Evolutionary conservation across 176 grass and related monocot species (phyloP), one percentile per base, ranked within the genome.

Genomic region (Luzula sylvatica): DNA sequence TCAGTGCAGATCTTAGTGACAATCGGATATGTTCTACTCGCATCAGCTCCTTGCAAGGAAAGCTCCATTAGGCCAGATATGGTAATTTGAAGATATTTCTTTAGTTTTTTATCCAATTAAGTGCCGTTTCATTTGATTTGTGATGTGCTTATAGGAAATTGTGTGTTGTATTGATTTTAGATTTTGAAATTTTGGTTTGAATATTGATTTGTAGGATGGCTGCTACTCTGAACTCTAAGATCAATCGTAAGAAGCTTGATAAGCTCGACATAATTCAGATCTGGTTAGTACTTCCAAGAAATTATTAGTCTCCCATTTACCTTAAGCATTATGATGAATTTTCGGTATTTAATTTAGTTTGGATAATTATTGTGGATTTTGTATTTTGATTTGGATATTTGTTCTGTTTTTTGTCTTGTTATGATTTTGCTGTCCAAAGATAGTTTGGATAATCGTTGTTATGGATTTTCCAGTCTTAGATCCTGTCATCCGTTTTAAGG

Each of bases 261-360:
- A 88, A 82, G 66, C 73, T 95, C 67, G 74, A 96, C 71, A 86
- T 96, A 64, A 86, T 89, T 72, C 52, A 96, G 58, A 89, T 96
- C 70, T 96, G 84, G 90, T 96, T 38, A 61, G 70, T 8, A 0
- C n/a, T n/a, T n/a, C n/a, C n/a, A n/a, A n/a, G n/a, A n/a, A n/a
- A n/a, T n/a, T n/a, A n/a, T n/a, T n/a, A n/a, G n/a, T n/a, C n/a
- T n/a, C n/a, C n/a, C n/a, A n/a, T n/a, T n/a, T n/a, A n/a, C n/a
- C n/a, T n/a, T n/a, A n/a, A n/a, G n/a, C n/a, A n/a, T n/a, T n/a
- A n/a, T n/a, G n/a, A n/a, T n/a, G n/a, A n/a, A n/a, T n/a, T n/a
- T 4, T 55, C 25, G 15, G 14, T 26, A 3, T 2, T 42, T 38
- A 7, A 15, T 27, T 42, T 46, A 19, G 2, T n/a, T 54, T 16